phyloP scores from a whole-genome alignment of 352 stramenopile genomes.

The Globisporangium radiosum region DNA sequence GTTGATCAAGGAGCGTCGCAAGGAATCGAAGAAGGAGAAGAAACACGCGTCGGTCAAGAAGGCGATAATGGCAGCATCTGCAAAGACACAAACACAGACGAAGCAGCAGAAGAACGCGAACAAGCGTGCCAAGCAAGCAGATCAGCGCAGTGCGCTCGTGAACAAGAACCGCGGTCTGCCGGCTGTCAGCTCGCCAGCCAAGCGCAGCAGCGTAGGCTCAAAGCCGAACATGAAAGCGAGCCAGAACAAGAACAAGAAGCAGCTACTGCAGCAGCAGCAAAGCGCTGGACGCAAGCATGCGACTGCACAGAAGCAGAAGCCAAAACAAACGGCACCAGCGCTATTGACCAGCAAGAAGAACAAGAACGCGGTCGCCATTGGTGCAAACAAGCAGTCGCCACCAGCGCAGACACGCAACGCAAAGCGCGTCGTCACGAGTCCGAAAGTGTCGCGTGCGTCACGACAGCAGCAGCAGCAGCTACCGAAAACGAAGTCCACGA shows the following conservation, averaged over 20 bases:
- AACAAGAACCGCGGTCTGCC: conserved; percentile 42
- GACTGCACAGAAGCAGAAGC: no score
- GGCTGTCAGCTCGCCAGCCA: not conserved
- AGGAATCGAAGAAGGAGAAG: conserved; percentile 55
- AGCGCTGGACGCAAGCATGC: not conserved
- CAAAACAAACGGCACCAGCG: not conserved
- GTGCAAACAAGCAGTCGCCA: conserved; percentile 1
- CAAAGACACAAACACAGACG: conserved; percentile 11
- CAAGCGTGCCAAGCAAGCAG: conserved; percentile 9
- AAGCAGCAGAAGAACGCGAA: conserved; percentile 14
- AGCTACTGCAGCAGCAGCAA: not conserved
- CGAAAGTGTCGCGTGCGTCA: conserved; percentile 1
- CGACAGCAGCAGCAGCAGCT: conserved; percentile 7
- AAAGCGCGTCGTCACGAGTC: conserved; percentile 9
- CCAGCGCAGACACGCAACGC: conserved; percentile 11
- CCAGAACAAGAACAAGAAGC: conserved; percentile 2
- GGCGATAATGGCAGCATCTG: conserved; percentile 13
- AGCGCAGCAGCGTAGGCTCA: no score
- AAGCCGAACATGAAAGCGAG: not conserved
- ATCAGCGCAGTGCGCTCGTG: conserved; percentile 31
- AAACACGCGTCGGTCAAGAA: conserved; percentile 14
- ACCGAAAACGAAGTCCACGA: not conserved
- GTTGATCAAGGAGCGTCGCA: conserved; percentile 71
- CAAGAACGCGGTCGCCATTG: not conserved
- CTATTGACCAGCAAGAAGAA: not conserved